Evolutionary conservation across 495 filamentous ascomycete genomes (phyloP), one percentile per base, ranked within the genome.

Genomic region (Friedmanniomyces endolithicus): DNA sequence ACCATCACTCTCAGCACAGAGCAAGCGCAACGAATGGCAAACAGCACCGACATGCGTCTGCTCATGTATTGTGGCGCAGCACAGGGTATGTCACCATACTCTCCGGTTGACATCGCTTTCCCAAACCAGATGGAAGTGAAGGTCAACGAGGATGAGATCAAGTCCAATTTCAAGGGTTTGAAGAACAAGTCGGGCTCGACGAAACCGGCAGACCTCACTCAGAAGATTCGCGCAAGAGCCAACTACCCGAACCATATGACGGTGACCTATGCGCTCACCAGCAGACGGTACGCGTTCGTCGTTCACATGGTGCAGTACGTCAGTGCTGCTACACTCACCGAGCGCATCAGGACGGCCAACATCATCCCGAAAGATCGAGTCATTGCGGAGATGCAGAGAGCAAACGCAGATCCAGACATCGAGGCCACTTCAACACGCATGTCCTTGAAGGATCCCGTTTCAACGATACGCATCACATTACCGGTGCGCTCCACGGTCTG

Each of bases 171-270:
- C 47, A 85, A 90, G 55, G 92, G 92, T 2, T 70, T 98, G 50
- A 98, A 98, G 67, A 95, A 94, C 66, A 90, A 89, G 64, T 85
- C 92, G 9, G 92, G 92, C 23, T 90, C 92, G 27, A 96, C 92
- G 29, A 79, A 85, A 50, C 92, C 92, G 7, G 89, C 85, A 17
- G 92, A 98, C 69, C 83, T 98, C 41, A 97, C 92, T 14, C 72
- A 74, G 56, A 76, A 79, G 56, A 70, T 94, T 20, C 85, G 87
- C 20, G 78, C 83, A 14, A 82, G 78, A 50, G 71, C 69, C 1
- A 74, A 75, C 31, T 94, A 90, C 63, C 67, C 71, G 8, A 97
- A 98, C 64, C 78, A 73, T 31, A 70, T 98, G 51, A 76, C 82
- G 11, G 78, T 98, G 66, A 96, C 89, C 27, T 98, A 95, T 71